Evolutionary conservation across 1,284 basidiomycete genomes (phyloP).

Genomic region (Cryptococcus sp.): DNA sequence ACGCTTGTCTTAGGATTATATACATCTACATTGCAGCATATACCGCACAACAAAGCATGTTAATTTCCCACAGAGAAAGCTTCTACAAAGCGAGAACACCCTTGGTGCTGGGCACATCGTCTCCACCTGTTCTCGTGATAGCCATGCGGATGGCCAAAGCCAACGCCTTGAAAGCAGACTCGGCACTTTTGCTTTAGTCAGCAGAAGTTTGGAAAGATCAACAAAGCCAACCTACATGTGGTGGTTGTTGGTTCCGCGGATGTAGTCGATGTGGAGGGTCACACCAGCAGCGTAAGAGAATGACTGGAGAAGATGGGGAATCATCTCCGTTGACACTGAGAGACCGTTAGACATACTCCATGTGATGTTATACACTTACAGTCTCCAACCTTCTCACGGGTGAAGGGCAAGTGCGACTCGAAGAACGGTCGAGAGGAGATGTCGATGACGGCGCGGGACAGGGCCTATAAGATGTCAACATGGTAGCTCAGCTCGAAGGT

Average conservation of each 20-base stretch:
- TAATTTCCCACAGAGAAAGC: neutral
- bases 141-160: constrained; percentile 95
- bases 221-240: constrained; percentile 68
- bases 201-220: neutral
- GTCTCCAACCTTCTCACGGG: constrained; percentile 96
- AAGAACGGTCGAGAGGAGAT: constrained; percentile 97
- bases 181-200: constrained; percentile 63
- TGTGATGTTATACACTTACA: constrained; percentile 46
- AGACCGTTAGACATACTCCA: neutral
- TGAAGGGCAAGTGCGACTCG: constrained; percentile 83
- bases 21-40: constrained; percentile 1
- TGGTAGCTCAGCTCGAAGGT: neutral
- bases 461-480: constrained; percentile 61
- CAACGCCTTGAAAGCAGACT: constrained; percentile 96
- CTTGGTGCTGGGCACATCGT: constrained; percentile 96
- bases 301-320: constrained; percentile 58
- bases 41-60: neutral
- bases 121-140: constrained; percentile 81
- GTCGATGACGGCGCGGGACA: constrained; percentile 94
- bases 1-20: constrained; percentile 7
- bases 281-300: constrained; percentile 54
- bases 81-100: constrained; percentile 67
- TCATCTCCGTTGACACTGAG: constrained; percentile 88
- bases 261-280: constrained; percentile 78
- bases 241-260: constrained; percentile 96